A percentile compares a stretch with the other conserved stretches of the same genome.
phyloP scores from a whole-genome alignment of 441 rosid genomes.

The Erodium texanum region DNA sequence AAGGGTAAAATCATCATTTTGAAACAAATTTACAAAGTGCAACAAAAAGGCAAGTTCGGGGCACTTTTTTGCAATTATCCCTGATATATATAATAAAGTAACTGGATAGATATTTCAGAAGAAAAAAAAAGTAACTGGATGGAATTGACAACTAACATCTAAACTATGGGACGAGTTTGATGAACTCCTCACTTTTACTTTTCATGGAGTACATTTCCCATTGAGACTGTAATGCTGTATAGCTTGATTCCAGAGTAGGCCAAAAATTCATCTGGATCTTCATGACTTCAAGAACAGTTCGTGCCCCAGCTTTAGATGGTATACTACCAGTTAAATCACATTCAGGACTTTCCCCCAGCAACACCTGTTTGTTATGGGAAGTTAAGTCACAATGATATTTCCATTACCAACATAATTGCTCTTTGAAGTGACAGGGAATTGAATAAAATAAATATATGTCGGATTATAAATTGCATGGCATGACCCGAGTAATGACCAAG shows the following conservation, averaged over 20 bases:
- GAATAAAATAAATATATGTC: not conserved
- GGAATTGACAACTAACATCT: not conserved
- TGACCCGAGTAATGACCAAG: not conserved
- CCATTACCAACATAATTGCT: not conserved
- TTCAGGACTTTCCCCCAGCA: constrained; percentile 60
- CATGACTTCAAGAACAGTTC: constrained; percentile 67
- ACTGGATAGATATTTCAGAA: not conserved
- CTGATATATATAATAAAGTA: too few relatives aligned
- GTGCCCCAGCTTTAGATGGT: constrained; percentile 67
- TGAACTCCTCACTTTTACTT: constrained; percentile 47
- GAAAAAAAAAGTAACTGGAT: not conserved
- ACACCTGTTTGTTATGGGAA: constrained; percentile 41
- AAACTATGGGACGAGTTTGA: not conserved
- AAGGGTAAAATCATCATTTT: too few relatives aligned
- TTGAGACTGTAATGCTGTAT: constrained; percentile 44
- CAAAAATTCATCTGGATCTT: constrained; percentile 75
- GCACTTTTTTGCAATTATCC: too few relatives aligned
- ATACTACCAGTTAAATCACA: constrained; percentile 27
- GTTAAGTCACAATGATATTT: constrained; percentile 15
- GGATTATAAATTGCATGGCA: not conserved
- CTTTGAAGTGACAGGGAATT: not conserved
- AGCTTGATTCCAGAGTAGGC: constrained; percentile 46
- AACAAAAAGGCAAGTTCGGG: too few relatives aligned
- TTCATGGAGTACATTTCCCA: constrained; percentile 33
- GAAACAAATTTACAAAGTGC: too few relatives aligned